Evolutionary conservation across 1,284 basidiomycete species (phyloP), one percentile per base, ranked within the genome.

Genomic region (Ustilago cynodontis): DNA sequence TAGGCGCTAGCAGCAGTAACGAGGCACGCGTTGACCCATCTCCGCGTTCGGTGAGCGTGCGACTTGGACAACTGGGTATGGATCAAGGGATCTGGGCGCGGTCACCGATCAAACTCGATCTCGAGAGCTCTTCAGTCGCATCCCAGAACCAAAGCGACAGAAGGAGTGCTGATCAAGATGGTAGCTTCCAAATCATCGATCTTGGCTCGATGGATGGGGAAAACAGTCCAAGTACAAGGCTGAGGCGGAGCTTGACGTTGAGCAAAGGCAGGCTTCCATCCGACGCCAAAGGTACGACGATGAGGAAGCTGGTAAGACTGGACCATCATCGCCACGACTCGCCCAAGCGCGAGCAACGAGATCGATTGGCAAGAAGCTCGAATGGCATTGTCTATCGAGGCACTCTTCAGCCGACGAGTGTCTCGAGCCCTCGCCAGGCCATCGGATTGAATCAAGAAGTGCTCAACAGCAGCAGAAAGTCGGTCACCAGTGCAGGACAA

Each of bases 71-170:
- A 37, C 43, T 74, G 5, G 71, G 71, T 14, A 60, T 74, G 59
- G 45, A 74, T 31, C 59, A 61, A 31, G 71, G 71, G 24, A 65
- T 74, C 29, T 74, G 71, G 71, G 33, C 28, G 29, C 47, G 24
- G 3, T 74, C 71, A 1, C 71, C 71, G 0, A 14, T 70, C 45
- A 54, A 61, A 13, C 66, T 69, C 10, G 31, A 35, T 1, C 59
- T 74, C 7, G 33, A 59, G 37, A 11, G 6, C 22, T 28, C 45
- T 28, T 28, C 45, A 29, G 10, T 24, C 24, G 18, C 35, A 22
- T 49, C 47, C 28, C 56, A 16, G 14, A 58, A 10, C n/a, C 1
- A 7, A n/a, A 22, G n/a, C 47, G 26, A 49, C 28, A 3, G 9
- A 8, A 28, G 24, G 8, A 14, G 28, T 10, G n/a, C 11, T 16